A percentile compares a stretch with the other conserved stretches of the same genome.
Conservation (phyloP, 768 basidiomycete species). For the Boletus reticulatus region DNA sequence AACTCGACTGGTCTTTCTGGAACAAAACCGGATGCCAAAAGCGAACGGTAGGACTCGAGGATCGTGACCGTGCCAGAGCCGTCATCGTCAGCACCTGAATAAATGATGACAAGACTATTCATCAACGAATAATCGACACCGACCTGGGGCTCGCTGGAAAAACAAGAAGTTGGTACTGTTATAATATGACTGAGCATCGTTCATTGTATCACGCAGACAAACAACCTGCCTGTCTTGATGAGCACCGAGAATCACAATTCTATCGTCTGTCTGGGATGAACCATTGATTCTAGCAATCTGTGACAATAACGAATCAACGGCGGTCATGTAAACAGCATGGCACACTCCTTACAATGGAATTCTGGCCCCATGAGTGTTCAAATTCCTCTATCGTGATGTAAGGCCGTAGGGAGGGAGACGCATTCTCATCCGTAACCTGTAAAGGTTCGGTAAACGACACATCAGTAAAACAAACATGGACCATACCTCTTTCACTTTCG, state of each 20-base stretch:
- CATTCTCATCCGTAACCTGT: slow-evolving; percentile 65
- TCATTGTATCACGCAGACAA: neutral
- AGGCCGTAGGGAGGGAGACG: slow-evolving; percentile 52
- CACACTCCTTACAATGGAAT: slow-evolving; percentile 55
- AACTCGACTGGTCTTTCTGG: slow-evolving; percentile 45
- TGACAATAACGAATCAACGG: neutral
- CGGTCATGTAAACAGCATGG: neutral
- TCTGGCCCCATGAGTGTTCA: slow-evolving; percentile 81
- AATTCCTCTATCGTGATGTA: slow-evolving; percentile 71
- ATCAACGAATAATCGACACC: neutral
- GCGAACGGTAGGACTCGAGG: slow-evolving; percentile 42
- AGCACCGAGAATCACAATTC: slow-evolving; percentile 69
- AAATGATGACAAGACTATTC: neutral
- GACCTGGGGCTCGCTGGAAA: slow-evolving; percentile 75
- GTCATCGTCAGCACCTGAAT: slow-evolving; percentile 41
- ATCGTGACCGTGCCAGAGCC: slow-evolving; percentile 46
- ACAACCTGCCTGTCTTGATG: slow-evolving; percentile 73
- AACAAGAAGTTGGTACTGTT: slow-evolving; percentile 74
- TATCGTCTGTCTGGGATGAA: slow-evolving; percentile 56
- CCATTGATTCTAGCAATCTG: slow-evolving; percentile 80
- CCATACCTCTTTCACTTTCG: slow-evolving; percentile 60
- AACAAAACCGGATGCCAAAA: slow-evolving; percentile 40
- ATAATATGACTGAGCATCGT: neutral
- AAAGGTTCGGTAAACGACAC: neutral
- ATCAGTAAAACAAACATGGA: neutral